Evolutionary conservation across 225 moss, liverwort and hornwort species (phyloP).

Genomic region (Pseudoscleropodium purum): DNA sequence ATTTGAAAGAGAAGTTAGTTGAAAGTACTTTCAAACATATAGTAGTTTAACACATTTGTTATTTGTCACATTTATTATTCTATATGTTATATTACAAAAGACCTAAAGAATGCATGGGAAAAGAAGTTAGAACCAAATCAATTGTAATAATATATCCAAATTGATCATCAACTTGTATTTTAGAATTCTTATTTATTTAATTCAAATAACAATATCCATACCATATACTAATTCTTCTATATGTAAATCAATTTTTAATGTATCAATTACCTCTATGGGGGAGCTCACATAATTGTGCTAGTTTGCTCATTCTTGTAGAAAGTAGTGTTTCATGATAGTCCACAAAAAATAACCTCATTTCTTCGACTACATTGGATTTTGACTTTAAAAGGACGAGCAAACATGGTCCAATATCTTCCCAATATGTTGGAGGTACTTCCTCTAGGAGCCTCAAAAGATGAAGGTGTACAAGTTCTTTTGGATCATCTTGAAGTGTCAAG

Average conservation of each 20-base stretch:
- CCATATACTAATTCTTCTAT: neutral
- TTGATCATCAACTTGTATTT: neutral
- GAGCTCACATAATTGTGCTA: neutral
- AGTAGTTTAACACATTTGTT: neutral
- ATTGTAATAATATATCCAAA: too few relatives aligned
- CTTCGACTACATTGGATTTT: conserved; percentile 51
- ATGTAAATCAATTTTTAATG: neutral
- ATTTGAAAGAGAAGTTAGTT: neutral
- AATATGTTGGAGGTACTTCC: conserved; percentile 65
- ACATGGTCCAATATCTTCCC: conserved; percentile 55
- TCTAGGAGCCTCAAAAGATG: conserved; percentile 54
- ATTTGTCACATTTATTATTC: neutral
- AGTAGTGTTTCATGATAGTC: conserved; percentile 46
- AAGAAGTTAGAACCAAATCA: neutral
- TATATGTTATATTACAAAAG: neutral
- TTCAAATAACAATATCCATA: neutral
- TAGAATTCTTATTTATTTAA: neutral
- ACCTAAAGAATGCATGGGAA: too few relatives aligned
- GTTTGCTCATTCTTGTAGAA: conserved; percentile 1
- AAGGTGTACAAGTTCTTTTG: conserved; percentile 40
- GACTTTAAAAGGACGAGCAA: conserved; percentile 27
- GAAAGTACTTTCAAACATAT: neutral
- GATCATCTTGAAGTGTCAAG: conserved; percentile 36
- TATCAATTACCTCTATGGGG: too few relatives aligned
- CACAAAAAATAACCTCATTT: conserved; percentile 8